phyloP scores from a whole-genome alignment of 1,139 yeast genomes.

The Geotrichum histeridarum region DNA sequence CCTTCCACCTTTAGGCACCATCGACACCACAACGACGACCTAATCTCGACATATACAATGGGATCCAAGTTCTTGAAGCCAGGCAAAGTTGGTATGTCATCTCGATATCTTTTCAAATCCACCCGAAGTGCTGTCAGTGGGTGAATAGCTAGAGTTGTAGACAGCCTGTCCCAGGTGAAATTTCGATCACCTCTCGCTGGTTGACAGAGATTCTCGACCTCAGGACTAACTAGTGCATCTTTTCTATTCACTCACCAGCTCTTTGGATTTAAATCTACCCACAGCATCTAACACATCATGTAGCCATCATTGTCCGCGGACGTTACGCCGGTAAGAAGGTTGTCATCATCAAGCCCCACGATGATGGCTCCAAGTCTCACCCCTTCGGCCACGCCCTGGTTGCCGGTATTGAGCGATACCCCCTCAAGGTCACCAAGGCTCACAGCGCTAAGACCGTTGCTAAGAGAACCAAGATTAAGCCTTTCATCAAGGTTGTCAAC shows the following conservation, averaged over 20 bases:
- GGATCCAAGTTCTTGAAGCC: constrained; percentile 91
- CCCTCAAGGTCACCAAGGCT: constrained; percentile 93
- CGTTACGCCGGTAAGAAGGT: constrained; percentile 99
- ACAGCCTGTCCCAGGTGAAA: too few species aligned
- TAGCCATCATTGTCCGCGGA: constrained; percentile 99
- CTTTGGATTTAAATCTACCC: constrained; percentile 17
- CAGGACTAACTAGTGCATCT: not conserved
- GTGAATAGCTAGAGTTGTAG: not conserved
- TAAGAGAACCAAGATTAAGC: constrained; percentile 97
- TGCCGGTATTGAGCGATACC: constrained; percentile 99
- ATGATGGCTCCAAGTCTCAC: constrained; percentile 98
- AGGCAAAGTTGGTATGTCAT: constrained; percentile 95
- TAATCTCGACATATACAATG: constrained; percentile 27
- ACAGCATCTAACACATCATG: constrained; percentile 11
- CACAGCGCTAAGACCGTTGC: constrained; percentile 96
- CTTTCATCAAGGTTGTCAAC: constrained; percentile 98
- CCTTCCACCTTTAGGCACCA: constrained; percentile 19
- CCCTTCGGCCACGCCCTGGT: constrained; percentile 99
- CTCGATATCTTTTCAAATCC: not conserved
- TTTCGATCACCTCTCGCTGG: too few species aligned
- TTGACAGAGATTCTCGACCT: too few species aligned
- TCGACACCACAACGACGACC: constrained; percentile 22
- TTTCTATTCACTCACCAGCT: not conserved
- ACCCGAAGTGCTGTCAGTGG: not conserved
- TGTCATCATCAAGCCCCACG: constrained; percentile 97